phyloP scores from a whole-genome alignment of 2,329 filamentous ascomycete species.

The Biscogniauxia marginata region DNA sequence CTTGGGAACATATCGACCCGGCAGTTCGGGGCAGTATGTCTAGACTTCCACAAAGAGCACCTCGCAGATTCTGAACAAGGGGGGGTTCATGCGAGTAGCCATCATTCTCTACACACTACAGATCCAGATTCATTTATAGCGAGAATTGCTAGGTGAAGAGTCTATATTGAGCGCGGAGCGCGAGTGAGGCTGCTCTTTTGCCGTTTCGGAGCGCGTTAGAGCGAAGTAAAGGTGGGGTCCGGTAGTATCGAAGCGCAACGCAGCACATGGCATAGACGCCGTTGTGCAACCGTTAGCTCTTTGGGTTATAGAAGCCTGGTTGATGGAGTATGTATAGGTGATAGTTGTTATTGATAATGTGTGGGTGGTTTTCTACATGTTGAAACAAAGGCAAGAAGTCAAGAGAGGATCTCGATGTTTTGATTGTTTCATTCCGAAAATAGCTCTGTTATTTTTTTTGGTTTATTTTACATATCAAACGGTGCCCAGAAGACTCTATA shows the following conservation, averaged over 20 bases:
- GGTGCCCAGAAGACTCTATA: no score
- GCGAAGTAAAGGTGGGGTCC: slow-evolving; percentile 14
- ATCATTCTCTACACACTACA: background rate
- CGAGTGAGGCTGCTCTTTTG: background rate
- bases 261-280: slow-evolving; percentile 15
- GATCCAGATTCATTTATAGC: background rate
- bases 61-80: slow-evolving; percentile 1
- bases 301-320: no score
- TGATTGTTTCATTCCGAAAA: no score
- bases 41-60: slow-evolving; percentile 1
- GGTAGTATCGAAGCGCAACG: slow-evolving; percentile 10
- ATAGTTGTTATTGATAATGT: no score
- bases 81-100: background rate
- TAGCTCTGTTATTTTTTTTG: no score
- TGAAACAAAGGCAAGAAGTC: no score
- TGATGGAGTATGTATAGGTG: no score
- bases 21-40: background rate
- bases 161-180: slow-evolving; percentile 2
- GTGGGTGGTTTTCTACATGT: no score
- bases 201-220: slow-evolving; percentile 4
- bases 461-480: no score
- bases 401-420: no score
- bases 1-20: slow-evolving; percentile 1
- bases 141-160: background rate
- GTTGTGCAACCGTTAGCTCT: slow-evolving; percentile 12